phyloP scores from a whole-genome alignment of 768 basidiomycete species.

The Xerocomellus chrysenteron region DNA sequence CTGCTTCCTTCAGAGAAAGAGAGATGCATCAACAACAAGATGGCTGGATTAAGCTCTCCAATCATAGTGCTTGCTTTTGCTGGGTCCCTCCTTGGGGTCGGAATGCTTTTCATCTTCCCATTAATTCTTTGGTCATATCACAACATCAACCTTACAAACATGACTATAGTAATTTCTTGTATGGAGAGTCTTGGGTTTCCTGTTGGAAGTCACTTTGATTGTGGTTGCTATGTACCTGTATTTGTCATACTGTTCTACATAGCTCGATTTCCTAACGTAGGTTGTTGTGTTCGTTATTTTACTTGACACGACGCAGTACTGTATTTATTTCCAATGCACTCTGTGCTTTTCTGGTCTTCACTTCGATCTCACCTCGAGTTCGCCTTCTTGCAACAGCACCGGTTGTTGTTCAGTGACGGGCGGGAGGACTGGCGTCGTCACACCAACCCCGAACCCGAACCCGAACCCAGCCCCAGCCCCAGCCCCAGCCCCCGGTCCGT shows the following conservation, averaged over 20 bases:
- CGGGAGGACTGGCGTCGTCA: not conserved
- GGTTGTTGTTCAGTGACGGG: conserved; percentile 12
- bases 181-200: conserved; percentile 2
- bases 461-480: too few species aligned
- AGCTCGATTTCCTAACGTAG: too few species aligned
- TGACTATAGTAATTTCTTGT: not conserved
- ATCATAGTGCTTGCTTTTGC: not conserved
- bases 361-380: too few species aligned
- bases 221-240: not conserved
- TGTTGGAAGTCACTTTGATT: conserved; percentile 12
- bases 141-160: not conserved
- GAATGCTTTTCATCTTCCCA: conserved; percentile 10
- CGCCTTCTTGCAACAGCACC: too few species aligned
- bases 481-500: too few species aligned
- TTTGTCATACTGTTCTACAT: too few species aligned
- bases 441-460: too few species aligned
- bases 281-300: too few species aligned
- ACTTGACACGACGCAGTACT: too few species aligned
- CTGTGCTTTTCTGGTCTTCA: too few species aligned
- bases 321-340: too few species aligned
- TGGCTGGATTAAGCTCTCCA: conserved; percentile 10
- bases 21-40: not conserved
- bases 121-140: conserved; percentile 9
- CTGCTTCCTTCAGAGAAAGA: not conserved
- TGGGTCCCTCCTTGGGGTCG: conserved; percentile 15